Evolutionary conservation across 202 grass and related monocot species (phyloP), one percentile per base, ranked within the genome.

Genomic region (Setaria viridis): DNA sequence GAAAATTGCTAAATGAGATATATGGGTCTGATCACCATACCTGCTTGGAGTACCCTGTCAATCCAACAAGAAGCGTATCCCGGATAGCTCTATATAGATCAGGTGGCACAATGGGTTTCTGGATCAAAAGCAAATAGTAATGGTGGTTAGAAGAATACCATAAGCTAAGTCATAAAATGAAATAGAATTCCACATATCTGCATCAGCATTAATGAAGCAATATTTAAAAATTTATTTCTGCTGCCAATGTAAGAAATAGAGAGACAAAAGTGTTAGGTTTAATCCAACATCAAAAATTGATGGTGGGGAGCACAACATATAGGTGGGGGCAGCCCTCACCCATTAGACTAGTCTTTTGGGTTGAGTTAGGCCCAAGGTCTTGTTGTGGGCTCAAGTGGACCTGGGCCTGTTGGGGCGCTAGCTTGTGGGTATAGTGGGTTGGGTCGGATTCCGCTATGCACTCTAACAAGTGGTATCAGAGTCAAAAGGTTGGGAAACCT

Each of bases 31-130:
- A 59, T 76, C 63, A 34, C 11, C 74, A 20, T 94, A 98, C 96
- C 88, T 95, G 90, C 78, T 94, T 98, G 71, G 96, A 82, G 71
- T 94, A 94, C 76, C 95, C 96, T 72, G 96, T 92, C 91, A 98
- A 72, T 83, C 96, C 96, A 82, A 98, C 77, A 87, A 98, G 93
- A 72, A 92, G 90, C 12, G 93, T 91, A 43, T 95, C 93, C 63
- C 96, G 96, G 64, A 98, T 71, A 30, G 84, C 80, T 94, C 88
- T 87, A 79, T 95, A 95, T 53, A 95, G 84, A 73, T 91, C 91
- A 76, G 68, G 53, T 25, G 96, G 96, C 30, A 87, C 62, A 73
- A 98, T 98, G 87, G 96, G 93, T 92, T 90, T 95, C 96, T 98
- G 91, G 69, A 91, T 64, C 33, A 20, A 85, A 82, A 78, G 30